Evolutionary conservation across 108 stramenopile species (phyloP).

Genomic region (Fragilariopsis cylindrus): DNA sequence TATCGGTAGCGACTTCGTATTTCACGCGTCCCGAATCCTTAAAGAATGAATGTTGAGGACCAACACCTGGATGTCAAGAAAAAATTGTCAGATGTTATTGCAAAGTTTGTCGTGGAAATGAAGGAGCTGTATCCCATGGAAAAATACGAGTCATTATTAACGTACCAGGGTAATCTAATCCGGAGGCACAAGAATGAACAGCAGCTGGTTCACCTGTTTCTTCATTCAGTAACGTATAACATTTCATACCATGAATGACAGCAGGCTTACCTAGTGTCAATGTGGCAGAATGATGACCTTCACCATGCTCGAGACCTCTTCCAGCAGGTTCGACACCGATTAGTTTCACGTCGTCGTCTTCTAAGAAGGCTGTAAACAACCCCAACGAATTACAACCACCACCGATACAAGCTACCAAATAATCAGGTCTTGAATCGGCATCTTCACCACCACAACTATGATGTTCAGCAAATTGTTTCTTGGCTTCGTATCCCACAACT

Average conservation of each 20-base stretch:
- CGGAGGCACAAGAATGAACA: conserved; percentile 93
- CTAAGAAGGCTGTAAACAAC: conserved; percentile 88
- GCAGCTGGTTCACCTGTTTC: conserved; percentile 85
- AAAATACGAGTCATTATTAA: no score
- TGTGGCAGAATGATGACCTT: conserved; percentile 88
- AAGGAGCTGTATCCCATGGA: no score
- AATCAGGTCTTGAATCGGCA: conserved; percentile 82
- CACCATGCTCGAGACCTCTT: conserved; percentile 75
- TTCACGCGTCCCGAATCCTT: conserved; percentile 88
- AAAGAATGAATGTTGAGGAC: conserved; percentile 93
- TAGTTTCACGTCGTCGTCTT: conserved; percentile 79
- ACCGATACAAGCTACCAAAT: conserved; percentile 94
- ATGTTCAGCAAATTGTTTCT: conserved; percentile 56
- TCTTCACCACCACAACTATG: conserved; percentile 45
- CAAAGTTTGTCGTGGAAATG: no score
- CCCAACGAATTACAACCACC: conserved; percentile 97
- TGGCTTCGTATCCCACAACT: conserved; percentile 86
- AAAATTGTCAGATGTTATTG: no score
- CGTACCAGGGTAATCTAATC: conserved; percentile 85
- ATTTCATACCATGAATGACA: conserved; percentile 93
- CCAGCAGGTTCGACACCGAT: conserved; percentile 95
- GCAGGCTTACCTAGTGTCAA: conserved; percentile 89
- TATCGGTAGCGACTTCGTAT: conserved; percentile 88
- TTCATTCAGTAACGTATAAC: conserved; percentile 84
- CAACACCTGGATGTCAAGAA: conserved; percentile 65